Base-by-base conservation (phyloP, 2,329 filamentous ascomycete species). In the Aspergillus chevalieri region DNA sequence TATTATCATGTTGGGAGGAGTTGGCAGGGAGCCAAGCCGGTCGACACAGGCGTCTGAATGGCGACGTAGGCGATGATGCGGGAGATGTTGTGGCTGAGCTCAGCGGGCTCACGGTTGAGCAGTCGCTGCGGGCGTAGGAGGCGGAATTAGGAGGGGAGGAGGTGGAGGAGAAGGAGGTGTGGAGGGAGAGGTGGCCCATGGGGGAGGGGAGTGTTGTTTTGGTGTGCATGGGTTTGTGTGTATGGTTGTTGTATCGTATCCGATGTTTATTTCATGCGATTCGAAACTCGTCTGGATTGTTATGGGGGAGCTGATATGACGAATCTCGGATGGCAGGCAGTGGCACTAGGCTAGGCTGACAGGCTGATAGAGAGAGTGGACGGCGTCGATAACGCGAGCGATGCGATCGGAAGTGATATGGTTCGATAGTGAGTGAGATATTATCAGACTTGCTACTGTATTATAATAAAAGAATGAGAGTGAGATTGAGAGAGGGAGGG, bases 31-130 rank as follows among this genome's bases (percentile, higher is more conserved):
- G 30, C 14, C 34, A 9, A 49, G 50, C 43, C 59, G 52, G 59
- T 52, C 55, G 60, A 26, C 51, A 50, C 22, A 57, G 50, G 26
- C 48, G 47, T 47, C 56, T 59, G 47, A 56, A 61, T 26, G 57
- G 56, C 2, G 50, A 21, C 6, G 58, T 62, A 46, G 63, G 58
- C n/a, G 65, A 67, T 30, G 60, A 60, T 24, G 60, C 57, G 28
- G 64, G 62, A 47, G 57, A 65, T 44, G 59, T 61, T 41, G 59
- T 62, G 14, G 58, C 56, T 26, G 61, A 65, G 49, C 62, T 65
- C 22, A 63, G 55, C 14, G 61, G 61, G 47, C 60, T 64, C 39
- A 52, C 57, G 43, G 56, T 65, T 36, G 55, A 59, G 57, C 51
- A 39, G 46, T 33, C 41, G 54, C 47, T 53, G 55, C 51, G 50